Evolutionary conservation across 768 basidiomycete species (phyloP).

Genomic region (Cystobasidiopsis lactophilus): DNA sequence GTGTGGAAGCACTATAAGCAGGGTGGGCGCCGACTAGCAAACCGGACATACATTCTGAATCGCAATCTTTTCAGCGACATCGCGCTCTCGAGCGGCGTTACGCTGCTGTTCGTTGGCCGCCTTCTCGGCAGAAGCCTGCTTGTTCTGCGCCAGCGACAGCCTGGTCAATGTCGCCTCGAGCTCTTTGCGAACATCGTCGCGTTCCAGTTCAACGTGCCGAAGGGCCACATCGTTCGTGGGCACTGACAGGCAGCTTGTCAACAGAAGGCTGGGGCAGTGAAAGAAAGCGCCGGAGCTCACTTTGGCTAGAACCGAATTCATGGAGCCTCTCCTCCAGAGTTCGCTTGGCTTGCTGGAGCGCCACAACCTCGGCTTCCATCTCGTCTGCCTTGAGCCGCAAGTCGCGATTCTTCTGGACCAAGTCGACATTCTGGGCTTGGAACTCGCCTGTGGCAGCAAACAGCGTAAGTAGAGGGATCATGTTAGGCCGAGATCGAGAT

Average conservation of each 20-base stretch:
- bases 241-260: background rate
- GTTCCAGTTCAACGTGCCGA: background rate
- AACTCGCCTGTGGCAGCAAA: background rate
- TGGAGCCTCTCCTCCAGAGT: background rate
- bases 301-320: background rate
- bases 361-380: background rate
- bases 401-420: background rate
- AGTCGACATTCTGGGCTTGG: background rate
- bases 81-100: background rate
- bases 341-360: background rate
- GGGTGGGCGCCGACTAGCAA: no score
- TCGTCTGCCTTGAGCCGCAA: background rate
- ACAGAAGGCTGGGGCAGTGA: background rate
- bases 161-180: background rate
- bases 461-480: no score
- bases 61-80: background rate
- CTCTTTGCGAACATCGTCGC: conserved; percentile 1
- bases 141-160: background rate
- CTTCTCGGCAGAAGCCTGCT: conserved; percentile 1
- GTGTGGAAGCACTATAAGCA: background rate
- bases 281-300: background rate
- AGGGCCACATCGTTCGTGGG: background rate
- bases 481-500: no score
- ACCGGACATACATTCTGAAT: background rate
- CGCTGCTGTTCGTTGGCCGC: background rate